Evolutionary conservation across 2,329 filamentous ascomycete species (phyloP), one percentile per base, ranked within the genome.

Genomic region (Scedosporium boydii): DNA sequence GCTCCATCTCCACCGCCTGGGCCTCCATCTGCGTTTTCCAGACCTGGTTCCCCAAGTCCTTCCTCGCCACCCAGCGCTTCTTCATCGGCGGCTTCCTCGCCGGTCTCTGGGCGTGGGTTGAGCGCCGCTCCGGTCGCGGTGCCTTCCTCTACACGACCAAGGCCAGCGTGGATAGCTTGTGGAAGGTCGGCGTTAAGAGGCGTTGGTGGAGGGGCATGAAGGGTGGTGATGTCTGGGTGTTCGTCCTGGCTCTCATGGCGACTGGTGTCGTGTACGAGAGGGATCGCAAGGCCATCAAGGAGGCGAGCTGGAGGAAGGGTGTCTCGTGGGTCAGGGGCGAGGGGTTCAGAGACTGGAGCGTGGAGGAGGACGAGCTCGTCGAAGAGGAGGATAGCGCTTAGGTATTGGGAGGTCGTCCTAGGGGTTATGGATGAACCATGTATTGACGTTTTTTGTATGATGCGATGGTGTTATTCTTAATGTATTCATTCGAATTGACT

Each of bases 131-230:
- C 64, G 84, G 87, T 51, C 78, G 89, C 16, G 80, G 82, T 1
- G 83, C 90, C 62, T 96, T 96, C 74, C 69, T 97, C 64, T 95
- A 95, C 74, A 87, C 85, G 66, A 85, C 89, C 34, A 82, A 93
- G 2, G 77, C 87, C n/a, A 91, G 88, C 64, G 79, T 96, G 34
- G 90, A 96, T 72, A 90, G 86, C 44, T 74, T 92, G 56, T 98
- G 92, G 91, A 96, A 96, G 78, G 91, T 96, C 0, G 92, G 93
- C n/a, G 85, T 89, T 62, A 98, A 98, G 85, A 80, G 88, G 41
- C 84, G 91, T 1, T 91, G 91, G 86, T 96, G 93, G 91, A 86
- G 83, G 66, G 90, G 90, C 10, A 82, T 95, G 72, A 85, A 82
- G 69, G 89, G 90, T 44, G 92, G 92, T 0, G 93, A 98, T 74